These are phyloP conservation scores for Pyracantha coccinea DNA, from an alignment of 331 rosid genomes.

Conservation along the genomic window DNA sequence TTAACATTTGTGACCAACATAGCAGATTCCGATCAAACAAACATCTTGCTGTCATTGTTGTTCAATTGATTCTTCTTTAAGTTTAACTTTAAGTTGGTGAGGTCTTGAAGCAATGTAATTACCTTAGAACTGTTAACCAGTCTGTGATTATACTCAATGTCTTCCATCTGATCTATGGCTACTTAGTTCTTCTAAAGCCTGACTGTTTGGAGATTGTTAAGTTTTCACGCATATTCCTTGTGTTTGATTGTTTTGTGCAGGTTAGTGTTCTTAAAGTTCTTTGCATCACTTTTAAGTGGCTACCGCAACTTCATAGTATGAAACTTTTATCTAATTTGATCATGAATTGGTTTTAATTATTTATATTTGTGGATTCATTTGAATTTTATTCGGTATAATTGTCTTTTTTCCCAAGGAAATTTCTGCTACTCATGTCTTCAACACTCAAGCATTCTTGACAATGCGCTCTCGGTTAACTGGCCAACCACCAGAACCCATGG, in stretches of 20 bases:
- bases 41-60: not conserved
- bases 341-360: not conserved
- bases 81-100: not conserved
- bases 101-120: not conserved
- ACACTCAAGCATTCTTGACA: constrained; percentile 83
- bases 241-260: constrained; percentile 45
- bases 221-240: not conserved
- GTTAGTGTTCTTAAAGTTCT: constrained; percentile 87
- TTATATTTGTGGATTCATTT: constrained; percentile 7
- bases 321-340: constrained; percentile 11
- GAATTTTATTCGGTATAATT: constrained; percentile 14
- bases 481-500: constrained; percentile 92
- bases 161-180: not conserved
- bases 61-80: not conserved
- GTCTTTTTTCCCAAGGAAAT: constrained; percentile 49
- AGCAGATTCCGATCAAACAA: not conserved
- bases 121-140: not conserved
- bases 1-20: not conserved
- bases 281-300: constrained; percentile 92
- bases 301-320: constrained; percentile 95
- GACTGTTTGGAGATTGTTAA: not conserved
- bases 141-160: not conserved
- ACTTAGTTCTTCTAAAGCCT: not conserved
- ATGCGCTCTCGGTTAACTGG: constrained; percentile 85
- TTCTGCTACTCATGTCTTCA: constrained; percentile 70